Conservation (phyloP, 2,329 filamentous ascomycete species). For the Pseudogymnoascus sp. region DNA sequence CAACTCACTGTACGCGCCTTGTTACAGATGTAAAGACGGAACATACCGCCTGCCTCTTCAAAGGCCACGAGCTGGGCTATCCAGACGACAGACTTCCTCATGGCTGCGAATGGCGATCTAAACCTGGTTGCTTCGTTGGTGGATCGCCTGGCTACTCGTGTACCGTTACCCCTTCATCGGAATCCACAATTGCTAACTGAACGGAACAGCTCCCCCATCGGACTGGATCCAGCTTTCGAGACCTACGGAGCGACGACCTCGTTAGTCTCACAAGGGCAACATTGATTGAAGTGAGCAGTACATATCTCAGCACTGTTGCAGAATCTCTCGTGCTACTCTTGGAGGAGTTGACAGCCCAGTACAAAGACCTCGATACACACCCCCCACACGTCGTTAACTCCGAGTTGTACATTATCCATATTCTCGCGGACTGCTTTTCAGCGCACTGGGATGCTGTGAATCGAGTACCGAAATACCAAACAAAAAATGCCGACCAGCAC, state of each 20-base stretch:
- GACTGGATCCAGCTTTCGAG: conserved; percentile 48
- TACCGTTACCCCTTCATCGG: conserved; percentile 27
- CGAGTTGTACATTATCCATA: conserved; percentile 54
- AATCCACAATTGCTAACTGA: conserved; percentile 4
- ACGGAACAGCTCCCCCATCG: conserved; percentile 49
- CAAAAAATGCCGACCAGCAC: conserved; percentile 14
- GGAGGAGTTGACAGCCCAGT: conserved; percentile 49
- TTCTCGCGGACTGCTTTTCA: conserved; percentile 57
- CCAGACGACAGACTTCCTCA: background rate
- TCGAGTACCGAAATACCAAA: conserved; percentile 13
- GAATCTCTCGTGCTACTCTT: conserved; percentile 49
- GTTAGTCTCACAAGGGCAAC: conserved; percentile 52
- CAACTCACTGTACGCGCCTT: background rate
- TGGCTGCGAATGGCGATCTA: conserved; percentile 49
- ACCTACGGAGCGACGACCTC: conserved; percentile 52
- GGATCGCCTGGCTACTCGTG: conserved; percentile 53
- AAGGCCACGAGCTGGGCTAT: background rate
- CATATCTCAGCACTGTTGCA: conserved; percentile 45
- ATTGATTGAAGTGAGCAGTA: conserved; percentile 50
- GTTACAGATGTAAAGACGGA: conserved; percentile 5
- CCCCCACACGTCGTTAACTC: conserved; percentile 54
- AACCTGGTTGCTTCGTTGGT: conserved; percentile 53
- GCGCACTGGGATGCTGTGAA: conserved; percentile 47
- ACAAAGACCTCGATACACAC: conserved; percentile 42
- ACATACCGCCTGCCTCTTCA: conserved; percentile 4